A percentile compares a stretch with the other conserved stretches of the same genome.
phyloP scores from a whole-genome alignment of 2,329 filamentous ascomycete genomes.

The Curvularia verruculosa region DNA sequence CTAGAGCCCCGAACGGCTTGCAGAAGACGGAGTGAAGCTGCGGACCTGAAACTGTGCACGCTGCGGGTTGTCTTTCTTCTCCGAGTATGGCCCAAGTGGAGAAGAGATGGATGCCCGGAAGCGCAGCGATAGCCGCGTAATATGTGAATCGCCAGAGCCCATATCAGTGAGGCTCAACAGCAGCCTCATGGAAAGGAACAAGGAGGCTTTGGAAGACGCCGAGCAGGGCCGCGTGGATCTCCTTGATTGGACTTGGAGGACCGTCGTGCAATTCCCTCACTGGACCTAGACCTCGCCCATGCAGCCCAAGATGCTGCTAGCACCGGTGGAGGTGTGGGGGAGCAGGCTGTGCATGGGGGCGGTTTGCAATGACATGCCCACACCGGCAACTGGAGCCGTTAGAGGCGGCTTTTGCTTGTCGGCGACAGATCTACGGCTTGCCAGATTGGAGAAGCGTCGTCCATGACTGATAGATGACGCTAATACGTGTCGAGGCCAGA shows the following conservation, averaged over 20 bases:
- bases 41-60: conserved; percentile 16
- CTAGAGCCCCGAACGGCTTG: conserved; percentile 13
- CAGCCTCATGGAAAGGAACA: conserved; percentile 13
- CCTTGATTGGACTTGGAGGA: conserved; percentile 23
- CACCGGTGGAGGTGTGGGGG: conserved; percentile 24
- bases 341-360: conserved; percentile 20
- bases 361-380: conserved; percentile 8
- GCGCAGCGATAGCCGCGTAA: background rate
- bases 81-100: conserved; percentile 10
- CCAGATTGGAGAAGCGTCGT: background rate
- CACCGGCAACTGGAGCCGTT: background rate
- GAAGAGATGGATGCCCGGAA: conserved; percentile 27
- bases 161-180: conserved; percentile 34
- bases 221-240: conserved; percentile 4
- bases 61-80: conserved; percentile 23
- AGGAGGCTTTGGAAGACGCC: conserved; percentile 9
- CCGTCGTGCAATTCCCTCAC: conserved; percentile 45
- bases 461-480: background rate
- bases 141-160: background rate
- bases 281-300: conserved; percentile 26
- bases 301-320: conserved; percentile 25
- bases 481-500: background rate
- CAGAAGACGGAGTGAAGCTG: conserved; percentile 20
- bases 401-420: background rate
- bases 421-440: background rate